phyloP scores from a whole-genome alignment of 163 green algal species.

The Coccomyxa subellipsoidea region DNA sequence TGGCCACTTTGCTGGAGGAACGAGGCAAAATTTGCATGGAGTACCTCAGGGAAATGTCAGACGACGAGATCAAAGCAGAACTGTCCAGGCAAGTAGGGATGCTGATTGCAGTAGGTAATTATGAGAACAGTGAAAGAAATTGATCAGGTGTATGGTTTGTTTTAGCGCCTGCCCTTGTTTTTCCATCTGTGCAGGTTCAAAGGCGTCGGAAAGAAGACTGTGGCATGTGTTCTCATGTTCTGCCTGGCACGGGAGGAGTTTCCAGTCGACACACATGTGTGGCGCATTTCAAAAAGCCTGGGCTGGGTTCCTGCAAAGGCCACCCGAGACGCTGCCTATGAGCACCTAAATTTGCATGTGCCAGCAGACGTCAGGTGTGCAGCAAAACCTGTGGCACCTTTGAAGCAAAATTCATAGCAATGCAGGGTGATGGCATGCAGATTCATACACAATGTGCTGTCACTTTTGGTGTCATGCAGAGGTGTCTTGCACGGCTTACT shows the following conservation, averaged over 20 bases:
- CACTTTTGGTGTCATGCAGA: too few species aligned
- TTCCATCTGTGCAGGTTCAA: slow-evolving; percentile 48
- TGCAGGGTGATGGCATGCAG: too few species aligned
- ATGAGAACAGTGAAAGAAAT: too few species aligned
- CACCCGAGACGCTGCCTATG: slow-evolving; percentile 63
- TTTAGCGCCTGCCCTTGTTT: too few species aligned
- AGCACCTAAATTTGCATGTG: slow-evolving; percentile 65
- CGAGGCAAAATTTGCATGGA: slow-evolving; percentile 55
- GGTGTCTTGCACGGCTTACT: too few species aligned
- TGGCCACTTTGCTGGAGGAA: slow-evolving; percentile 50
- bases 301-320: slow-evolving; percentile 62
- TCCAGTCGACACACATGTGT: slow-evolving; percentile 77
- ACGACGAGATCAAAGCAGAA: slow-evolving; percentile 47
- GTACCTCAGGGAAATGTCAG: slow-evolving; percentile 43
- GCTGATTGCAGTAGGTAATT: not conserved
- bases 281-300: slow-evolving; percentile 56
- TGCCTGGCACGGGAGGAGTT: slow-evolving; percentile 60
- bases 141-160: too few species aligned
- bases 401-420: too few species aligned
- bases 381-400: too few species aligned
- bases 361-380: slow-evolving; percentile 64
- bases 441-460: too few species aligned
- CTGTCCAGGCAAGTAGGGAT: slow-evolving; percentile 28
- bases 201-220: slow-evolving; percentile 72
- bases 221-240: slow-evolving; percentile 77